Conservation (phyloP, 1,284 basidiomycete species). For the Puccinia horiana region DNA sequence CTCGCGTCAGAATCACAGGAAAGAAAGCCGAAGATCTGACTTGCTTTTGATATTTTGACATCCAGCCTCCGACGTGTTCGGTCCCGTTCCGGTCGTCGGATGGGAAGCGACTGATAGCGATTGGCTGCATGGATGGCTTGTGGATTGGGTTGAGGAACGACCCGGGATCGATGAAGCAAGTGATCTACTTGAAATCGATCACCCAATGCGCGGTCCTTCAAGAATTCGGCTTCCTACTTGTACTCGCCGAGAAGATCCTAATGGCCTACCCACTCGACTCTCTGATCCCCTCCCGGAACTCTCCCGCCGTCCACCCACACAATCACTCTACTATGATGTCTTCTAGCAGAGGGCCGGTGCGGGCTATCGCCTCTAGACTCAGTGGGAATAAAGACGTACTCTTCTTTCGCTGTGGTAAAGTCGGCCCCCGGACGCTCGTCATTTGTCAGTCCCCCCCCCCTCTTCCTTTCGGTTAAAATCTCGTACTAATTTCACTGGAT, state of each 20-base stretch:
- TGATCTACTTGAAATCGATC: slow-evolving; percentile 84
- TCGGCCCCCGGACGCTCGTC: slow-evolving; percentile 80
- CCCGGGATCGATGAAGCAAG: slow-evolving; percentile 79
- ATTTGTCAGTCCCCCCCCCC: slow-evolving; percentile 60
- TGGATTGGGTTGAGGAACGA: slow-evolving; percentile 94
- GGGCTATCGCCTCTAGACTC: slow-evolving; percentile 70
- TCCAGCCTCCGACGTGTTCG: slow-evolving; percentile 53
- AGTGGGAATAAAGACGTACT: slow-evolving; percentile 85
- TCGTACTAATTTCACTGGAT: not conserved
- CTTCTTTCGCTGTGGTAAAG: slow-evolving; percentile 88
- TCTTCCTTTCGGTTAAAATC: not conserved
- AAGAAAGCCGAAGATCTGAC: too few species aligned
- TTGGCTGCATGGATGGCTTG: slow-evolving; percentile 91
- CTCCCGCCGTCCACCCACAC: not conserved
- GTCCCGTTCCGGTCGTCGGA: slow-evolving; percentile 67
- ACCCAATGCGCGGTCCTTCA: slow-evolving; percentile 93
- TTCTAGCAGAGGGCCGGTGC: not conserved
- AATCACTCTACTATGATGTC: not conserved
- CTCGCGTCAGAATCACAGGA: too few species aligned
- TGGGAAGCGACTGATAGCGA: slow-evolving; percentile 80
- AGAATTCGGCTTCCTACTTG: slow-evolving; percentile 91
- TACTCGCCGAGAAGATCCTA: slow-evolving; percentile 81
- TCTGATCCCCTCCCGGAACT: slow-evolving; percentile 72
- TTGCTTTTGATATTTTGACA: not conserved
- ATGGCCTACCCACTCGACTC: slow-evolving; percentile 79